phyloP scores from a whole-genome alignment of 73 alveolate species.

The Uronychia binucleata region DNA sequence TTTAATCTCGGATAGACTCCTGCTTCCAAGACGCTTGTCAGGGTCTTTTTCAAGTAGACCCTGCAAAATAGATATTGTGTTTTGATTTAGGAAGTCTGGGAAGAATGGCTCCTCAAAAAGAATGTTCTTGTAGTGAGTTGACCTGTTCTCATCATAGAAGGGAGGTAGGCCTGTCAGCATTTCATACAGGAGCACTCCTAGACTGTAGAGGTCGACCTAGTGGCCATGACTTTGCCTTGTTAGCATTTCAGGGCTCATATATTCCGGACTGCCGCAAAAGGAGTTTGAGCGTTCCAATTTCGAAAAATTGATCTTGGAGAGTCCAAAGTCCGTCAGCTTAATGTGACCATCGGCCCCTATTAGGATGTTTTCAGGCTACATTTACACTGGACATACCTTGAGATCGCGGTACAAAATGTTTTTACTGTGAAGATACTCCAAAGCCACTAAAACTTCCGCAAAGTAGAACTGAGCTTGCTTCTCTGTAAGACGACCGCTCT shows the following conservation, averaged over 20 bases:
- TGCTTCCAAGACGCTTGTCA: conserved; percentile 71
- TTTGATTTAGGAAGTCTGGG: conserved; percentile 62
- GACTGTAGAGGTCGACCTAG: conserved; percentile 40
- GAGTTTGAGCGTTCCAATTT: conserved; percentile 64
- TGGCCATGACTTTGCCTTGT: conserved; percentile 20
- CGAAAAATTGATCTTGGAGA: conserved; percentile 64
- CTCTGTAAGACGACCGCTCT: conserved; percentile 38
- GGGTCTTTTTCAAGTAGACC: conserved; percentile 79
- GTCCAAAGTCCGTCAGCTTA: conserved; percentile 79
- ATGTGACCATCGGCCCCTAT: conserved; percentile 77
- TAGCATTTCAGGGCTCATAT: conserved; percentile 85
- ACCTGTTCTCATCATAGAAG: conserved; percentile 31
- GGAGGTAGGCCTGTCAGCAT: conserved; percentile 84
- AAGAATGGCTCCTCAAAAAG: conserved; percentile 36
- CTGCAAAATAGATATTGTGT: conserved; percentile 71
- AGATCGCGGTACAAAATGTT: conserved; percentile 45
- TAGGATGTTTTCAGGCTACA: conserved; percentile 76
- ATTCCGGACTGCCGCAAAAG: conserved; percentile 82
- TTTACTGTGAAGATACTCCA: conserved; percentile 40
- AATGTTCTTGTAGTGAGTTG: conserved; percentile 27
- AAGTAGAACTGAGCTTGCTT: conserved; percentile 39
- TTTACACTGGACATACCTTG: conserved; percentile 13
- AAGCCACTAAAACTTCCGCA: conserved; percentile 15
- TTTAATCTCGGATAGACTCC: conserved; percentile 36
- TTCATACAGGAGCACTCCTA: conserved; percentile 45